Evolutionary conservation across 306 rosid genomes (phyloP).

Genomic region (Sindora glabra): DNA sequence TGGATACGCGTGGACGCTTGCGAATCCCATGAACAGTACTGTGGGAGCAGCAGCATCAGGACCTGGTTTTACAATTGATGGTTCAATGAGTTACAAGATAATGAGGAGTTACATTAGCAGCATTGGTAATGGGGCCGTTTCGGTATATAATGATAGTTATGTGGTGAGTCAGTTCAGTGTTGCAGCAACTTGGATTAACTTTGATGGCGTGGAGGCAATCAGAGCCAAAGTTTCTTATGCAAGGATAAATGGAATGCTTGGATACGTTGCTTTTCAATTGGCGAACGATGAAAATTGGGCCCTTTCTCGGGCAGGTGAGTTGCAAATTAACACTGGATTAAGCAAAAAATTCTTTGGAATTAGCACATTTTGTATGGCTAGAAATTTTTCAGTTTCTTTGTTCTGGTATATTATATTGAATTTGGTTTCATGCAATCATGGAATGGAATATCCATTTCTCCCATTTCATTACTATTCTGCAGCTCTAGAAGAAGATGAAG

Average conservation of each 20-base stretch:
- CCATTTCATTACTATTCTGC: not conserved
- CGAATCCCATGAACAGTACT: not conserved
- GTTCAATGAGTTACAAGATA: conserved; percentile 4
- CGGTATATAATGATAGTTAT: conserved; percentile 19
- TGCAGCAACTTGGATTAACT: conserved; percentile 29
- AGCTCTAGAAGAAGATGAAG: no score
- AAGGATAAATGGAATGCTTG: conserved; percentile 20
- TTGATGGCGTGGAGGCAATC: conserved; percentile 26
- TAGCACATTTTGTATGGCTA: no score
- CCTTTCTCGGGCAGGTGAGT: conserved; percentile 26
- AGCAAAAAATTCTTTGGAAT: no score
- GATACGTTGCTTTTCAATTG: conserved; percentile 24
- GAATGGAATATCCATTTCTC: no score
- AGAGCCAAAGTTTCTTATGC: conserved; percentile 29
- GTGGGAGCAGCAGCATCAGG: conserved; percentile 26
- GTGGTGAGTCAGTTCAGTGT: conserved; percentile 17
- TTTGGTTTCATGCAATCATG: no score
- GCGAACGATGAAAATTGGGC: conserved; percentile 20
- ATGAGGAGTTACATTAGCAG: conserved; percentile 11
- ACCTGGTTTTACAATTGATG: not conserved
- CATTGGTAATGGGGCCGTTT: not conserved
- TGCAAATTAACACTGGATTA: no score
- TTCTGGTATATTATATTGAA: no score
- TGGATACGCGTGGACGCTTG: conserved; percentile 28
- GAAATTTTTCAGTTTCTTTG: no score